Evolutionary conservation across 139 green algal genomes (phyloP).

Genomic region (Astrephomene gubernaculifera): DNA sequence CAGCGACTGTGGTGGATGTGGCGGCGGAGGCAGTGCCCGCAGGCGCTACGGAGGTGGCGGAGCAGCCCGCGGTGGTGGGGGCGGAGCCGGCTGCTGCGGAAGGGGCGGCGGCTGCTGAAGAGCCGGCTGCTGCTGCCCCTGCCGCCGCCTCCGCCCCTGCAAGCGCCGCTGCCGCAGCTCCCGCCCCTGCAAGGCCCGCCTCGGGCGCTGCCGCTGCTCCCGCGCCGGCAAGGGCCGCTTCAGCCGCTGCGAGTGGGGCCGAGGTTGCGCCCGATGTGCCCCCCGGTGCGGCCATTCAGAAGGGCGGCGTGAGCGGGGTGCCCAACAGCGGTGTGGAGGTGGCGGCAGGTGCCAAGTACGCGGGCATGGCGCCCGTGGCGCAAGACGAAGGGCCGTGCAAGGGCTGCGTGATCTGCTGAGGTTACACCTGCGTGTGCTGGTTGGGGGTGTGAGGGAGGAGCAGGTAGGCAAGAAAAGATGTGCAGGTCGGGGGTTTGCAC

Average conservation of each 20-base stretch:
- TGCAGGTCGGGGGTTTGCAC: too few species aligned
- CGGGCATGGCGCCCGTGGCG: background rate
- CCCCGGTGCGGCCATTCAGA: background rate
- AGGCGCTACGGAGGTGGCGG: too few species aligned
- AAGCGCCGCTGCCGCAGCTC: background rate
- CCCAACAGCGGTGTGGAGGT: background rate
- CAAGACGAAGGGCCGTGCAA: background rate
- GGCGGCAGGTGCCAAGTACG: conserved; percentile 31
- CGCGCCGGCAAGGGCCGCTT: background rate
- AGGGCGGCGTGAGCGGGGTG: background rate
- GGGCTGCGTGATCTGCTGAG: conserved; percentile 14
- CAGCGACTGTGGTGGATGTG: too few species aligned
- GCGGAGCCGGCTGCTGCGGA: too few species aligned
- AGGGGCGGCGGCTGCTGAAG: too few species aligned
- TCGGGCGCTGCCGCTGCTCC: background rate
- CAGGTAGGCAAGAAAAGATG: too few species aligned
- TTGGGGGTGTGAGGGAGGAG: too few species aligned
- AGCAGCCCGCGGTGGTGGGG: too few species aligned
- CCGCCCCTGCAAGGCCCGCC: background rate
- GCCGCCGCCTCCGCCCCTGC: too few species aligned
- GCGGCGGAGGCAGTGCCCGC: too few species aligned
- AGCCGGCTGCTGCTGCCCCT: too few species aligned
- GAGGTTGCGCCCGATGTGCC: background rate
- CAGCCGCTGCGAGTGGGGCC: background rate
- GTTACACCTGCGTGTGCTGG: too few species aligned